Evolutionary conservation across 805 yeast species (phyloP).

Genomic region (Pichia nakasei): DNA sequence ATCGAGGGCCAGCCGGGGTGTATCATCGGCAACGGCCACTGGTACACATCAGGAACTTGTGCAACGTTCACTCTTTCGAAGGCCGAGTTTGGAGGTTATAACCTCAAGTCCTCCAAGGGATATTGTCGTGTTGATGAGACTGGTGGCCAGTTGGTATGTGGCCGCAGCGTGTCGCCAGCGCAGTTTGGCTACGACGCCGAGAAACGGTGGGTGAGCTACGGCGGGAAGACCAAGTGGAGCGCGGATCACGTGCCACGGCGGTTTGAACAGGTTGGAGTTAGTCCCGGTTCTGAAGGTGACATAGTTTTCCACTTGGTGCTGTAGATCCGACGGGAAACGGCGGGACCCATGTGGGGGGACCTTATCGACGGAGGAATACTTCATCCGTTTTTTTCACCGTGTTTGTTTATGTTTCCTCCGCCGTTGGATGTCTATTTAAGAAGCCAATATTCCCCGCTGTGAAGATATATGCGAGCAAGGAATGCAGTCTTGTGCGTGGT

Average conservation of each 20-base stretch:
- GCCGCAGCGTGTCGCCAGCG: conserved; percentile 29
- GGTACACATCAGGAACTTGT: conserved; percentile 79
- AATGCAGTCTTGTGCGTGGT: no score
- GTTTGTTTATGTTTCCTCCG: no score
- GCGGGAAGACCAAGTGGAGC: conserved; percentile 57
- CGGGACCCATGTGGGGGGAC: no score
- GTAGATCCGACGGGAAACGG: no score
- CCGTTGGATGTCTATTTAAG: no score
- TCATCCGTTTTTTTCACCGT: no score
- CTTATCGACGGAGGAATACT: no score
- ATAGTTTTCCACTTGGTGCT: conserved; percentile 32
- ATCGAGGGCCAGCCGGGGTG: conserved; percentile 56
- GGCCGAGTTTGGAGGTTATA: conserved; percentile 66
- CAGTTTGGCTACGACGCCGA: conserved; percentile 51
- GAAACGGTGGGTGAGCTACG: conserved; percentile 43
- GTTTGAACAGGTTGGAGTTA: conserved; percentile 39
- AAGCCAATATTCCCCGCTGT: no score
- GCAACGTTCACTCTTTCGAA: conserved; percentile 59
- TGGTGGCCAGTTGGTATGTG: conserved; percentile 26
- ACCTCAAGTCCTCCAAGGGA: conserved; percentile 63
- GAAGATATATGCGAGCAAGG: no score
- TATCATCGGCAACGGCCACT: conserved; percentile 75
- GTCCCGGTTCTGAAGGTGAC: conserved; percentile 34
- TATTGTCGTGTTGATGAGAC: conserved; percentile 45
- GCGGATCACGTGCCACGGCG: conserved; percentile 37